Percentiles rank a stretch among this genome's conserved stretches.
phyloP scores from a whole-genome alignment of 768 basidiomycete genomes.

The Trametes cubensis region DNA sequence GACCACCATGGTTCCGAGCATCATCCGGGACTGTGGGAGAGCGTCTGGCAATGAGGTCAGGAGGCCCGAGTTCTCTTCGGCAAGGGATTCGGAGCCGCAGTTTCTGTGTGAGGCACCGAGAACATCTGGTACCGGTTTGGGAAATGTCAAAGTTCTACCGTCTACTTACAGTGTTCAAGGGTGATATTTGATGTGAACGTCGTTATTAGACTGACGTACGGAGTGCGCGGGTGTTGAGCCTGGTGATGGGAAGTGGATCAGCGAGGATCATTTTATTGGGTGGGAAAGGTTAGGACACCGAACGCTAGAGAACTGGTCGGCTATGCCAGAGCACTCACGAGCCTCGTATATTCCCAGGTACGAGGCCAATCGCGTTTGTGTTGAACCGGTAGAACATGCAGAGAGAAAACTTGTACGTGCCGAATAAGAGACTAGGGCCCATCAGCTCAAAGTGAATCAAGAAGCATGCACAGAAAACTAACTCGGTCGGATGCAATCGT shows the following conservation, averaged over 20 bases:
- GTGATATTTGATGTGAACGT: too few species aligned
- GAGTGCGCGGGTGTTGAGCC: too few species aligned
- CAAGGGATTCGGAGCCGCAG: slow-evolving; percentile 13
- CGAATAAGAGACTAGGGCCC: neutral
- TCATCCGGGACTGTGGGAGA: slow-evolving; percentile 22
- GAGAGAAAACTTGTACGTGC: neutral
- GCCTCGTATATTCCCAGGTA: neutral
- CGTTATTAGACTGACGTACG: too few species aligned
- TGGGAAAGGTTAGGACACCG: too few species aligned
- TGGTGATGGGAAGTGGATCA: too few species aligned
- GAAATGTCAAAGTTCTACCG: neutral
- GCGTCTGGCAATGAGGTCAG: slow-evolving; percentile 6
- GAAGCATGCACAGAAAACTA: slow-evolving; percentile 5
- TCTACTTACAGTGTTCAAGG: too few species aligned
- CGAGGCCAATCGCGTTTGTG: neutral
- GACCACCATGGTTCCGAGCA: slow-evolving; percentile 28
- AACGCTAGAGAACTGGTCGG: too few species aligned
- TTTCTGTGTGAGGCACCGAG: slow-evolving; percentile 13
- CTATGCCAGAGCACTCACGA: too few species aligned
- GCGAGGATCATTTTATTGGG: too few species aligned
- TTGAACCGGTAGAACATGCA: neutral
- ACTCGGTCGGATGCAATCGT: slow-evolving; percentile 1
- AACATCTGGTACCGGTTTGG: neutral
- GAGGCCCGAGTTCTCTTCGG: slow-evolving; percentile 6
- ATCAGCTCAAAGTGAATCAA: slow-evolving; percentile 5